phyloP scores from a whole-genome alignment of 2,329 filamentous ascomycete species.

The Akanthomyces uredinophilus region DNA sequence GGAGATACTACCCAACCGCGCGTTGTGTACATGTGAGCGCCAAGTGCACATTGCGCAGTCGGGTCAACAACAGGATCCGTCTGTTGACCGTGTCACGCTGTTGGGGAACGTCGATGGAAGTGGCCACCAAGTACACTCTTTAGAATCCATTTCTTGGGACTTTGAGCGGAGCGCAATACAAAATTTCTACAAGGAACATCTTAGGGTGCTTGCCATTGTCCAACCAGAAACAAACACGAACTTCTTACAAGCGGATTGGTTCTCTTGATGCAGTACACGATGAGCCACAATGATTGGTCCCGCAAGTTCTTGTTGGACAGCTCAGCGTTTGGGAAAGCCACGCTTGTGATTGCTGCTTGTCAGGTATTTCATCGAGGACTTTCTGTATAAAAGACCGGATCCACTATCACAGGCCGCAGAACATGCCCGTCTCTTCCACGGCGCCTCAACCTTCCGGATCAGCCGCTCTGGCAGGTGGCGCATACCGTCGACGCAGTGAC shows the following conservation, averaged over 20 bases:
- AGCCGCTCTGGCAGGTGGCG: slow-evolving; percentile 17
- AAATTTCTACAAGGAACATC: background rate
- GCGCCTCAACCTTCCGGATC: too few relatives aligned
- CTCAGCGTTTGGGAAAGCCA: background rate
- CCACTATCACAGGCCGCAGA: background rate
- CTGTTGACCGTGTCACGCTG: slow-evolving; percentile 5
- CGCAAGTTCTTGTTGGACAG: background rate
- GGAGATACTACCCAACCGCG: background rate
- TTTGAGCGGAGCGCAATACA: background rate
- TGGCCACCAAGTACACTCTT: background rate
- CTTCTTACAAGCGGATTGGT: background rate
- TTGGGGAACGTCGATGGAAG: background rate
- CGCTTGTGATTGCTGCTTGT: background rate
- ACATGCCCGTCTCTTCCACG: background rate
- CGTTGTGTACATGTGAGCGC: background rate
- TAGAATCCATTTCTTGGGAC: background rate
- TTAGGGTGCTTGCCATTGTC: background rate
- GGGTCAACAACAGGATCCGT: background rate
- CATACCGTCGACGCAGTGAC: too few relatives aligned
- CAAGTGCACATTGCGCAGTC: background rate
- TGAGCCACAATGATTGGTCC: background rate
- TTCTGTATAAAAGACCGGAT: background rate
- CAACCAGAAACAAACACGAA: background rate
- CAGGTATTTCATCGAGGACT: background rate
- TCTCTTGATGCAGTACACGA: background rate